Conservation (phyloP, 73 alveolate genomes). For the Paramecium tetraurelia region DNA sequence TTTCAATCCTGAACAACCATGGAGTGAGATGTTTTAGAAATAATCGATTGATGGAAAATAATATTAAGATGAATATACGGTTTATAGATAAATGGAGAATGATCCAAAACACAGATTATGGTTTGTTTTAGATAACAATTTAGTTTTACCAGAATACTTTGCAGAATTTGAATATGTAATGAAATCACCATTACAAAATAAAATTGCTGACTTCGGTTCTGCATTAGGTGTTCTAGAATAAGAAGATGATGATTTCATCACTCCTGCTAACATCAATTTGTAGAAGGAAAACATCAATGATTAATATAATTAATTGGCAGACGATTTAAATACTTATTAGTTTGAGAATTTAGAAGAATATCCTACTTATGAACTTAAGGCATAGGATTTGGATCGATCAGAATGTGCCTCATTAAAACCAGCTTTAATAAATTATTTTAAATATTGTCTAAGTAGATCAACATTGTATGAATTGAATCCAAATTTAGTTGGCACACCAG, state of each 20-base stretch:
- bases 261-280: constrained; percentile 32
- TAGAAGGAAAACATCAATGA: constrained; percentile 32
- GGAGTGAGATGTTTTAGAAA: constrained; percentile 68
- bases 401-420: constrained; percentile 76
- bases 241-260: constrained; percentile 57
- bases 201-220: constrained; percentile 60
- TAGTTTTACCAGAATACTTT: constrained; percentile 85
- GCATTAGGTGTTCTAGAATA: constrained; percentile 52
- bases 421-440: constrained; percentile 62
- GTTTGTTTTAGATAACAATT: constrained; percentile 84
- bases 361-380: constrained; percentile 60
- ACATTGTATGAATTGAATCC: constrained; percentile 57
- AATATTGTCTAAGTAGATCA: constrained; percentile 62
- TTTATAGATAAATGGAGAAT: constrained; percentile 73
- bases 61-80: constrained; percentile 63
- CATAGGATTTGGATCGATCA: constrained; percentile 74
- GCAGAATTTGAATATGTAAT: constrained; percentile 83
- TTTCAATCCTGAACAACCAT: constrained; percentile 67
- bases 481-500: constrained; percentile 42
- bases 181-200: constrained; percentile 32
- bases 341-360: constrained; percentile 63
- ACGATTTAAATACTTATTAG: constrained; percentile 52
- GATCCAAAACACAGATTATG: constrained; percentile 79
- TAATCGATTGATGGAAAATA: constrained; percentile 70
- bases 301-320: constrained; percentile 44